Evolutionary conservation across 257 asterid species (phyloP), one percentile per base, ranked within the genome.

Genomic region (Nicotiana obtusifolia): DNA sequence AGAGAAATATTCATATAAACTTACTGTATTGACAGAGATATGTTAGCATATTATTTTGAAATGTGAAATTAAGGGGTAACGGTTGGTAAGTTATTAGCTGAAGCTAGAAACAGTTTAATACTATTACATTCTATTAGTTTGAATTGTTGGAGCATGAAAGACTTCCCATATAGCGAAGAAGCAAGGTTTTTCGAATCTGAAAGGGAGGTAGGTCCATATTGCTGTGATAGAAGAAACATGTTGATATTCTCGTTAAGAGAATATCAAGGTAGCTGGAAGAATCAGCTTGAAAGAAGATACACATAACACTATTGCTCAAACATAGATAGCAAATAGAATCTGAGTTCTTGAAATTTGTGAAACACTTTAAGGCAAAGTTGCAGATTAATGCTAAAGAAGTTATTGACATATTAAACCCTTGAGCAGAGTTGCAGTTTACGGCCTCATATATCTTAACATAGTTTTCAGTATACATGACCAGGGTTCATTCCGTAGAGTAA

Each of bases 241-340:
- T 19, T 68, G 26, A 35, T n/a, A 68, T 35, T 35, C 77, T n/a
- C 76, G 19, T 35, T 35, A 68, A 35, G 17, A 19, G 54, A 68
- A 68, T n/a, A 68, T 35, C 54, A 68, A 68, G 30, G n/a, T 35
- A n/a, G 19, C 28, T 68, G 54, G 54, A 68, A 68, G 41, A 37
- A 56, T 68, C 56, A 35, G 56, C 77, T 37, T 33, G 76, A 35
- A 68, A 35, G 77, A 68, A 68, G 77, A 68, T 68, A 68, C 15
- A 68, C 5, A 37, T 68, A 28, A 37, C 3, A 30, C 6, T 54
- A 37, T 20, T 41, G 33, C 13, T 69, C 56, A 69, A n/a, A n/a
- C 13, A 30, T 26, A 69, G 33, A 20, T 69, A 69, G 31, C 57
- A 10, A 69, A 41, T 11, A 22, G 35, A 71, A 44, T 44, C 60